Percentiles rank a stretch among this genome's conserved stretches.
Evolutionary conservation across 1,284 basidiomycete genomes (phyloP).

Genomic region (Sparassis latifolia): DNA sequence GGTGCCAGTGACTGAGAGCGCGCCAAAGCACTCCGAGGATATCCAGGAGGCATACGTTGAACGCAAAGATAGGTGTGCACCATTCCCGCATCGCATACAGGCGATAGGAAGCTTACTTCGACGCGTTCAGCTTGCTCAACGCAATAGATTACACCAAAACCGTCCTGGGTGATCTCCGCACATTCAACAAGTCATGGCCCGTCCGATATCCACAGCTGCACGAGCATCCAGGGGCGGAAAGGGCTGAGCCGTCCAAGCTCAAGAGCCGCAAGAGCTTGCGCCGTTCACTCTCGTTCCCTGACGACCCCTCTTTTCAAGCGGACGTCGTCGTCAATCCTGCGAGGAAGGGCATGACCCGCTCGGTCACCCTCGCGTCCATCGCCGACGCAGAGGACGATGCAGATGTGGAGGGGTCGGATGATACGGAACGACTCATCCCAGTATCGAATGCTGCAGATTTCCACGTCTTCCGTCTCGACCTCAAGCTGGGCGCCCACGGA

Average conservation of each 20-base stretch:
- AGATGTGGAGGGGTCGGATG: constrained; percentile 26
- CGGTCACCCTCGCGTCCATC: constrained; percentile 50
- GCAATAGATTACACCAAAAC: constrained; percentile 69
- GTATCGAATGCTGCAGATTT: constrained; percentile 51
- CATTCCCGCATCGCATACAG: neutral
- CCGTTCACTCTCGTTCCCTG: constrained; percentile 76
- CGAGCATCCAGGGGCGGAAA: constrained; percentile 27
- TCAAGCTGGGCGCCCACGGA: constrained; percentile 79
- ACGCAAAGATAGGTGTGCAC: constrained; percentile 59
- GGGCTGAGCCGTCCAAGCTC: constrained; percentile 21
- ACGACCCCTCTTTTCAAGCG: constrained; percentile 64
- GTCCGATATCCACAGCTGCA: constrained; percentile 78
- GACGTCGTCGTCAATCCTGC: constrained; percentile 57
- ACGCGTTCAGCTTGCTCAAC: constrained; percentile 52
- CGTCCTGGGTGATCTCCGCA: constrained; percentile 67
- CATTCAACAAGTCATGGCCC: constrained; percentile 86
- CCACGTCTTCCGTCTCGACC: constrained; percentile 85
- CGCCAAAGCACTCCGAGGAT: constrained; percentile 35
- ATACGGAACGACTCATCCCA: constrained; percentile 37
- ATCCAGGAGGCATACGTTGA: constrained; percentile 70
- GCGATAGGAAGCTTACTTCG: neutral
- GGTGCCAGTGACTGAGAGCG: constrained; percentile 14
- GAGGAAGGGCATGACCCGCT: constrained; percentile 43
- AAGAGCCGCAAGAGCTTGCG: constrained; percentile 38
- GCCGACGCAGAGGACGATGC: constrained; percentile 33